Conservation (phyloP, 352 stramenopile genomes). For the Phytophthora aleatoria region DNA sequence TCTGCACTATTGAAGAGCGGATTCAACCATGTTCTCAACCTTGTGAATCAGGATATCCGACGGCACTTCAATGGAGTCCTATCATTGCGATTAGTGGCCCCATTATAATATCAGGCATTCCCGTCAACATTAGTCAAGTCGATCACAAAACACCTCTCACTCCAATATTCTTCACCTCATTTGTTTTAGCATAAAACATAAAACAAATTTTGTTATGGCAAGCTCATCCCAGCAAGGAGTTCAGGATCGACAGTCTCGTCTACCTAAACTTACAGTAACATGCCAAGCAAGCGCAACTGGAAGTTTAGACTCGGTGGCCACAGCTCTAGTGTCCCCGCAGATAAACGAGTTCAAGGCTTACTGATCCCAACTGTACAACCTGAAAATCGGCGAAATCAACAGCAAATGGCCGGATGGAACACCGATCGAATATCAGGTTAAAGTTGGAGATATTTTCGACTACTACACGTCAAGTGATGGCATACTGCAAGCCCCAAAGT, state of each 20-base stretch:
- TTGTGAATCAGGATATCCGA: constrained; percentile 63
- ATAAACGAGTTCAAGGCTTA: neutral
- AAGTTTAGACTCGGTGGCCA: neutral
- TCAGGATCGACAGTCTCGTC: too few species aligned
- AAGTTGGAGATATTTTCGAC: neutral
- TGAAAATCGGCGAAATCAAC: neutral
- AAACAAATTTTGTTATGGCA: too few species aligned
- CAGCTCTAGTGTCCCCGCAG: neutral
- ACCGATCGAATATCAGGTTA: neutral
- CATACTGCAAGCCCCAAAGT: neutral
- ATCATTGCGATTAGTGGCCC: constrained; percentile 41
- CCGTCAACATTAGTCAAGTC: too few species aligned
- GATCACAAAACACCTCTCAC: too few species aligned
- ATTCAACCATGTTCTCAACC: constrained; percentile 69
- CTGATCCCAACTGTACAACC: neutral
- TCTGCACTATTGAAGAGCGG: constrained; percentile 27
- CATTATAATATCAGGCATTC: constrained; percentile 22
- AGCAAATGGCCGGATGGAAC: neutral
- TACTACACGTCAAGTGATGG: neutral
- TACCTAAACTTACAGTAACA: too few species aligned
- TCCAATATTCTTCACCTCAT: too few species aligned
- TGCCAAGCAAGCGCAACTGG: neutral
- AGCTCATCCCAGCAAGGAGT: too few species aligned
- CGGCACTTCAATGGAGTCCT: constrained; percentile 55
- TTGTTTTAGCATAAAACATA: too few species aligned